Percentiles rank a stretch among this genome's conserved stretches.
These are phyloP conservation scores for Pseudopithomyces maydicus DNA, from an alignment of 2,329 filamentous ascomycete genomes.

Conservation along the genomic window DNA sequence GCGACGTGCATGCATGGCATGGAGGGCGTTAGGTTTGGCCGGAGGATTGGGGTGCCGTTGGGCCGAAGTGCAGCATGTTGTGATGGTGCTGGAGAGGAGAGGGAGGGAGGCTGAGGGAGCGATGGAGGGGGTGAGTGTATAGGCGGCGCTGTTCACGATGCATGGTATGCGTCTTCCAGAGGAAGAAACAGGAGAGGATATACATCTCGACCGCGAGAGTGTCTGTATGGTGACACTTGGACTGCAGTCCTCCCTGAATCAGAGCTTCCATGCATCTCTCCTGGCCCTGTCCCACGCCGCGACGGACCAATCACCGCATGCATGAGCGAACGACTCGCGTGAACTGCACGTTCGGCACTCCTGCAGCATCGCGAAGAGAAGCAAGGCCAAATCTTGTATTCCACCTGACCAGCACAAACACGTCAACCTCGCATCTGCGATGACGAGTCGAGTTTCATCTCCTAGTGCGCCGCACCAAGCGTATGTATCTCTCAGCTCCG, in stretches of 20 bases:
- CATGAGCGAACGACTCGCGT: neutral
- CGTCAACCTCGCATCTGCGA: neutral
- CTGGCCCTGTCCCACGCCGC: neutral
- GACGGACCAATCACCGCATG: neutral
- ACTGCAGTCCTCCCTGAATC: too few species aligned
- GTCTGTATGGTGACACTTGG: too few species aligned
- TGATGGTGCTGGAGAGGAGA: too few species aligned
- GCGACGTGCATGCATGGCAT: neutral
- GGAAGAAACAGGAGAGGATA: too few species aligned
- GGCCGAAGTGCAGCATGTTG: neutral
- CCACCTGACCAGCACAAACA: neutral
- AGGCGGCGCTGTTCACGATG: too few species aligned
- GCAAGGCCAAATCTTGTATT: neutral
- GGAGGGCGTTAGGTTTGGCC: neutral
- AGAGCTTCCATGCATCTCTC: neutral
- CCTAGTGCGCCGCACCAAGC: too few species aligned
- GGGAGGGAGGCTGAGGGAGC: neutral
- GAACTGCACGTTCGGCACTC: conserved; percentile 7
- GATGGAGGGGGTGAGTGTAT: neutral
- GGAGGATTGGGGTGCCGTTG: conserved; percentile 6
- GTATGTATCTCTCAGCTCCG: too few species aligned
- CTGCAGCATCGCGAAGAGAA: conserved; percentile 4
- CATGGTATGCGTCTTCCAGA: too few species aligned
- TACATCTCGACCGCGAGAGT: neutral
- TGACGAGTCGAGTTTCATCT: neutral